Base-by-base conservation (phyloP, 805 yeast genomes). In the Lachancea thermotolerans region DNA sequence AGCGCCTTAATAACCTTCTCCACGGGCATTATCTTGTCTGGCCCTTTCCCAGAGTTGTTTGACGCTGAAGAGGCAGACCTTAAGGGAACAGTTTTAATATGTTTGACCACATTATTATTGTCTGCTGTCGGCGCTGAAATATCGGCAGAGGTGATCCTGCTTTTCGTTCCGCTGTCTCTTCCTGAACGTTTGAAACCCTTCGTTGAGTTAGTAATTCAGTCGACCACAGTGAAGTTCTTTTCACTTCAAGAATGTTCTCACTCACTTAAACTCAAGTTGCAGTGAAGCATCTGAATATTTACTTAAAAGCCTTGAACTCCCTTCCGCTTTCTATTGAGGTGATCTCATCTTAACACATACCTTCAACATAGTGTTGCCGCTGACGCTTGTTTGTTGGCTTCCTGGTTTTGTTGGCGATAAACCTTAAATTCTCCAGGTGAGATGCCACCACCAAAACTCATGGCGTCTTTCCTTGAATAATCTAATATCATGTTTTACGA, bases 1-100 rank as follows among this genome's bases (percentile, higher is more conserved):
- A 82, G 67, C 0, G 98, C 97, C 50, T 80, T 81, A 48, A 93
- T 87, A 37, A 87, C 95, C 58, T 83, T 83, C 49, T 79, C 82
- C 4, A 96, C 95, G 2, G 60, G 45, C 5, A 53, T 35, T 4
- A 51, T 32, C 40, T 56, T 54, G 27, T 49, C 54, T 8, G 55
- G 48, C 10, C 37, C 32, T 21, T 44, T 43, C 37, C 44, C 46
- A 2, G 51, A 46, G 10, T 44, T 44, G 12, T 49, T 42, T 4
- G 55, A 47, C 3, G 58, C 54, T 3, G 57, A 49, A 12, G 58
- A 47, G 11, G 46, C 51, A 17, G 50, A 48, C 39, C 57, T 49
- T 2, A 53, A 50, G 4, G 67, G 57, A 1, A 59, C 49, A 3
- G 59, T 57, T 42, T 57, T 61, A 32, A 56, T 49, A 27, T 57